phyloP scores from a whole-genome alignment of 352 stramenopile species.

The Phytophthora citricola region DNA sequence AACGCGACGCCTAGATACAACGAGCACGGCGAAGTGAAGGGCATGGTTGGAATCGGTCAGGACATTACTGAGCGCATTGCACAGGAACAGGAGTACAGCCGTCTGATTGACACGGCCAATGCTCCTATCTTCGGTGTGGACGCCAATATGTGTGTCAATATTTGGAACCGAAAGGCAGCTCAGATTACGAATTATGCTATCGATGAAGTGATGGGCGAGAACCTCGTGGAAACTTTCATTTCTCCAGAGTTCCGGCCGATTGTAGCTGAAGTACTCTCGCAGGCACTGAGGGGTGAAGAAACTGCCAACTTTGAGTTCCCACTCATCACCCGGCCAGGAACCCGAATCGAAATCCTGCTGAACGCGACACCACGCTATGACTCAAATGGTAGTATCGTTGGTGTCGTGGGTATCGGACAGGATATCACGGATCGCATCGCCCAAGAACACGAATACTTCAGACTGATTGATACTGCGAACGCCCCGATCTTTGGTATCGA shows the following conservation, averaged over 20 bases:
- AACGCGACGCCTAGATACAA: constrained; percentile 70
- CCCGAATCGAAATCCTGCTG: constrained; percentile 58
- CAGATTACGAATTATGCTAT: constrained; percentile 91
- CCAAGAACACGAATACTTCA: constrained; percentile 87
- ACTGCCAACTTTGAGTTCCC: constrained; percentile 92
- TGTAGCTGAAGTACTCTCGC: constrained; percentile 78
- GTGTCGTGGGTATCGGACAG: constrained; percentile 71
- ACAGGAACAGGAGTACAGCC: constrained; percentile 76
- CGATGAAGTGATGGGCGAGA: constrained; percentile 85
- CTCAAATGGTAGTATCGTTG: constrained; percentile 66
- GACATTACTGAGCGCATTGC: constrained; percentile 70
- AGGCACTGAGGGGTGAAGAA: constrained; percentile 76
- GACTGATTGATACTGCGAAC: constrained; percentile 76
- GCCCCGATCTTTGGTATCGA: constrained; percentile 89
- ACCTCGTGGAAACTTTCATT: constrained; percentile 90
- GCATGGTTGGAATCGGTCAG: constrained; percentile 81
- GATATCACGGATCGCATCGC: constrained; percentile 78
- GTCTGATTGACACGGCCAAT: constrained; percentile 87
- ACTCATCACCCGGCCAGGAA: constrained; percentile 75
- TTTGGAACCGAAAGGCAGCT: constrained; percentile 91
- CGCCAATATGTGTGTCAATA: constrained; percentile 75
- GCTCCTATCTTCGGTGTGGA: constrained; percentile 74
- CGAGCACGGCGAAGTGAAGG: constrained; percentile 68
- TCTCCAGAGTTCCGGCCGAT: constrained; percentile 74
- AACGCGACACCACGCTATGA: constrained; percentile 48